Evolutionary conservation across 2,329 filamentous ascomycete genomes (phyloP).

Genomic region (Scedosporium apiospermum): DNA sequence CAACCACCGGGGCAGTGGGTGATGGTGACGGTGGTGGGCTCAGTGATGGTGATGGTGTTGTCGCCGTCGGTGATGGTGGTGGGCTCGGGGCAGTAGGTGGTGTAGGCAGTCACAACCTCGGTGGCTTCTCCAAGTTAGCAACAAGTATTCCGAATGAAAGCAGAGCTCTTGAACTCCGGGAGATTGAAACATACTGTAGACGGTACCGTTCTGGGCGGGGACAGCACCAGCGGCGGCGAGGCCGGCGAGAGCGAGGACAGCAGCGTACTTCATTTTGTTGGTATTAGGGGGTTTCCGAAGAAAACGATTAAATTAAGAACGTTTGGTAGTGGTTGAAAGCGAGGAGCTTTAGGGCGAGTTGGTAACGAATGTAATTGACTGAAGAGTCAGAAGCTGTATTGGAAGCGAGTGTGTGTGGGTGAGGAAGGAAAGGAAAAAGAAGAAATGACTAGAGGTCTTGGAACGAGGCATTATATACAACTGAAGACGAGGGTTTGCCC

Average conservation of each 20-base stretch:
- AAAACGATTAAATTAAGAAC: slow-evolving; percentile 20
- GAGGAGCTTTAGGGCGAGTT: slow-evolving; percentile 14
- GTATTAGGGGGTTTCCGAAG: slow-evolving; percentile 31
- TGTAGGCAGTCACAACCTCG: slow-evolving; percentile 55
- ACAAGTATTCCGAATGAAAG: neutral
- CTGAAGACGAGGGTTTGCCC: neutral
- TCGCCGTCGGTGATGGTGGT: slow-evolving; percentile 54
- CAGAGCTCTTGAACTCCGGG: neutral
- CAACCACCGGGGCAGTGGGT: slow-evolving; percentile 53
- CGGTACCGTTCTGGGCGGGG: slow-evolving; percentile 15
- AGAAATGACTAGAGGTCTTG: slow-evolving; percentile 9
- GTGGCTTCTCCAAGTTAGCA: slow-evolving; percentile 35
- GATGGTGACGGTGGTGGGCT: slow-evolving; percentile 61
- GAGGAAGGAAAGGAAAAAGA: slow-evolving; percentile 20
- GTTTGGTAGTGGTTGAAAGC: slow-evolving; percentile 18
- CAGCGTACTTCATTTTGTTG: slow-evolving; percentile 53
- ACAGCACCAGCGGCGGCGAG: slow-evolving; percentile 41
- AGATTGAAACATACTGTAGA: slow-evolving; percentile 4
- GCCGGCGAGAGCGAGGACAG: slow-evolving; percentile 23
- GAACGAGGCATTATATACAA: slow-evolving; percentile 3
- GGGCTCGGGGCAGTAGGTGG: slow-evolving; percentile 63
- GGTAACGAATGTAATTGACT: slow-evolving; percentile 52
- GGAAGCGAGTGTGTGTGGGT: slow-evolving; percentile 39
- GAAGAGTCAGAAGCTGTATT: slow-evolving; percentile 38
- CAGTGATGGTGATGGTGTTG: slow-evolving; percentile 61